These are phyloP conservation scores for Eutrema yunnanense DNA, from an alignment of 345 rosid species.

Conservation along the genomic window DNA sequence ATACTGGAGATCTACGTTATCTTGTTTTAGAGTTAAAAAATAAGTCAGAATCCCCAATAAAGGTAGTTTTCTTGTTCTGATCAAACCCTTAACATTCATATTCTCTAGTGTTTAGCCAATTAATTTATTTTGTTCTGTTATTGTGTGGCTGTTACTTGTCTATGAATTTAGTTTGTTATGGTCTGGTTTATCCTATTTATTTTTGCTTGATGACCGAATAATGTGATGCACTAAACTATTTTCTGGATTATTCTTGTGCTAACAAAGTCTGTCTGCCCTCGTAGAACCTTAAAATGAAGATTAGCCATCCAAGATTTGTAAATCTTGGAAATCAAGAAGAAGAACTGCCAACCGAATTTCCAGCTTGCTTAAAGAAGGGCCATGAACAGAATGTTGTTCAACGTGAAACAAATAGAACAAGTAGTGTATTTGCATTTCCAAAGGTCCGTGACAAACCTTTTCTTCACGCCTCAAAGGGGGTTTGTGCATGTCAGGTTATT, in stretches of 20 bases:
- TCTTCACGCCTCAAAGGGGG: not conserved
- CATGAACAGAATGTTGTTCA: slow-evolving; percentile 29
- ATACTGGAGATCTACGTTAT: slow-evolving; percentile 70
- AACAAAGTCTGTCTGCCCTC: not conserved
- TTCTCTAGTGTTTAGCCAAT: not conserved
- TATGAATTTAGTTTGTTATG: slow-evolving; percentile 5
- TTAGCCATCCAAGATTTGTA: slow-evolving; percentile 75
- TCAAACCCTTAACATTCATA: slow-evolving; percentile 7
- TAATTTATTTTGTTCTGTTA: not conserved
- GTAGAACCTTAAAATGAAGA: slow-evolving; percentile 96
- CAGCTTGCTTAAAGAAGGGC: slow-evolving; percentile 65
- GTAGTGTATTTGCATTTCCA: slow-evolving; percentile 63
- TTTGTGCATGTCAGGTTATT: slow-evolving; percentile 7
- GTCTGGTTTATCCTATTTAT: not conserved
- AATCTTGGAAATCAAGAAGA: slow-evolving; percentile 45
- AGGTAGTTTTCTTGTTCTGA: slow-evolving; percentile 42
- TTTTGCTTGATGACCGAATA: slow-evolving; percentile 10
- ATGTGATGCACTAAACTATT: slow-evolving; percentile 10
- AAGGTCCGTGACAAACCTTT: slow-evolving; percentile 50
- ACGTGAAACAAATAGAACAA: slow-evolving; percentile 28
- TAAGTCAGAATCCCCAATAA: slow-evolving; percentile 60
- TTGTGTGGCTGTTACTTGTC: slow-evolving; percentile 6
- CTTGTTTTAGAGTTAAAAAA: slow-evolving; percentile 74
- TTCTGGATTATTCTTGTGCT: slow-evolving; percentile 14
- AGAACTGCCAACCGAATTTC: slow-evolving; percentile 45